Base-by-base conservation (phyloP, 176 grass and related monocot genomes). In the Triticum timopheevii region DNA sequence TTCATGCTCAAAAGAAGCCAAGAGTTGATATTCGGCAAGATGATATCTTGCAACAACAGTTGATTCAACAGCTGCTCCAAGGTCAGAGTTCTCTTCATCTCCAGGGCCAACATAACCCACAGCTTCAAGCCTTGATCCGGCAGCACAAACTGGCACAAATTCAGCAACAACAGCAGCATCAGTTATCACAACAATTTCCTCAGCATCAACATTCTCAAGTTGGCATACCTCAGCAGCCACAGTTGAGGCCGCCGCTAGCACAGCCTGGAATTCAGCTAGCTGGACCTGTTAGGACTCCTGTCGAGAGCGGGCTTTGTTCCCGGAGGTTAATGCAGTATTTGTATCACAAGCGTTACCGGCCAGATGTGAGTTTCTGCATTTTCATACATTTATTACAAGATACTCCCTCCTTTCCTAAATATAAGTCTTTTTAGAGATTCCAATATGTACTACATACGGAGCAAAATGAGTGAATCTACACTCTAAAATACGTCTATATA, bases 241-340 rank as follows among this genome's bases (percentile, higher is more conserved):
- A 96, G 39, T 80, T 92, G 82, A 90, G 92, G 73, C 90, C 89
- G 36, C 93, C 88, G 23, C 16, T 88, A 78, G 78, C 93, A 86
- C 80, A 86, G 70, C 33, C 93, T 80, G 89, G 81, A 84, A 59
- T 89, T 85, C 95, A 91, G 85, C 50, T 70, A 67, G 76, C 77
- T 77, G 85, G 84, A 31, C 90, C 87, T 74, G 90, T 89, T 79
- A 95, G 92, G 74, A 85, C 87, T 68, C 83, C 91, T 66, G 71
- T 88, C 5, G 94, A 94, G 73, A 94, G 81, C 30, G 94, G 90
- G 56, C 80, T 99, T 69, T 99, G 97, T 88, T 93, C 92, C 82
- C 92, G 97, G 78, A 83, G 92, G 61, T 82, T 99, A 91, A 93
- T 87, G 94, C 97, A 99, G 65, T 99, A 94, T 85, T 86, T 99